Base-by-base conservation (phyloP, 202 grass and related monocot species). In the Tripidium arundinaceum region DNA sequence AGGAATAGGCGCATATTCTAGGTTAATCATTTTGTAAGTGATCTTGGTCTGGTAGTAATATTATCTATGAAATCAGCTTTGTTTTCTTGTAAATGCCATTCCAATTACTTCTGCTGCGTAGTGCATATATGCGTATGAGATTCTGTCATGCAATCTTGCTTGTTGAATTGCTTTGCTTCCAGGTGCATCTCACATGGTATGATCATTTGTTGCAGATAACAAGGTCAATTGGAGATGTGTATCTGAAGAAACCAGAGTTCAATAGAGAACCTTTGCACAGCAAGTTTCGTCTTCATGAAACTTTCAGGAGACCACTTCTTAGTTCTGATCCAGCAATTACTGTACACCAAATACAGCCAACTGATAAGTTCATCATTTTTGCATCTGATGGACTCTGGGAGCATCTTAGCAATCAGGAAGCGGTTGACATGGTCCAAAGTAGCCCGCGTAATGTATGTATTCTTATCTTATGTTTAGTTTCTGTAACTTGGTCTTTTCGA, bases 321-420 rank as follows among this genome's bases (percentile, higher is more conserved):
- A 94, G 89, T 79, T 90, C 91, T 59, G 94, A 94, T 59, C 94
- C 94, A 59, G 85, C 89, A 83, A 90, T 98, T 83, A 77, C 81
- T 67, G 83, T 86, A 37, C 91, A 92, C 74, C 89, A 81, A 83
- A 78, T 98, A 62, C 81, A 92, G 62, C 64, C 79, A 71, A 83
- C 85, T 70, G 91, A 97, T 81, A 90, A 76, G 47, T 97, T 97
- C 83, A 83, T 97, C 68, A 97, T 97, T 86, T 97, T 97, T 82
- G 94, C 94, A 40, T 97, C 94, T 76, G 94, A 97, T 90, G 94
- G 94, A 61, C 89, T 97, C 75, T 97, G 94, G 94, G 94, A 97
- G 86, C 94, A 97, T 72, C 75, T 97, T 82, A 94, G 62, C 75
- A 94, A 97, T 83, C 87, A 97, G 75, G 90, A 97, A 78, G 94